phyloP scores from a whole-genome alignment of 805 yeast genomes.

The Saturnispora ahearnii region DNA sequence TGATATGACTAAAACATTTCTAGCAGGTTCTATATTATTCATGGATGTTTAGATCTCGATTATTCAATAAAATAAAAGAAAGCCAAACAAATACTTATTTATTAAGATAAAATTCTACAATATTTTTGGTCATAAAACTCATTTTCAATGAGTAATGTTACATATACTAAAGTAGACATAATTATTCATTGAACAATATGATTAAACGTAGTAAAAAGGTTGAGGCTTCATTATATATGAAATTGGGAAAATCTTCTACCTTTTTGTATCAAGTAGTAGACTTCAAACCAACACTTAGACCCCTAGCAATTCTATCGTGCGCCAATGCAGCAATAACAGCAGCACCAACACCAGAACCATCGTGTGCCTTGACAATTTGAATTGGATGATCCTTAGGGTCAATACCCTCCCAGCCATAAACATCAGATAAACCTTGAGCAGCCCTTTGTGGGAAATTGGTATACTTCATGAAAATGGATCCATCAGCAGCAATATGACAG shows the following conservation, averaged over 20 bases:
- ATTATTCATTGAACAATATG: neutral
- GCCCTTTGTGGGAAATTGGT: constrained; percentile 93
- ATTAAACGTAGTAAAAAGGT: neutral
- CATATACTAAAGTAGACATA: neutral
- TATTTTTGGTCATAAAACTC: neutral
- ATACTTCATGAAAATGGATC: constrained; percentile 89
- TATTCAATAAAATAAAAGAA: neutral
- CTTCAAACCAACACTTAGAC: constrained; percentile 54
- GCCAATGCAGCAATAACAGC: constrained; percentile 96
- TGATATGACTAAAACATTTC: constrained; percentile 48
- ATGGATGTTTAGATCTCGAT: neutral
- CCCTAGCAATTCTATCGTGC: constrained; percentile 62
- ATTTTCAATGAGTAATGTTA: neutral
- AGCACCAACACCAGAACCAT: constrained; percentile 98
- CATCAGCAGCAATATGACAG: constrained; percentile 95
- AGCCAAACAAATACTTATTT: neutral
- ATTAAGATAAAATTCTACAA: neutral
- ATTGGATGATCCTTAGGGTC: constrained; percentile 60
- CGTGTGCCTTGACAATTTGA: constrained; percentile 85
- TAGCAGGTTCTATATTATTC: constrained; percentile 4
- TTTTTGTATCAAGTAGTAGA: neutral
- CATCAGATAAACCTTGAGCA: constrained; percentile 83
- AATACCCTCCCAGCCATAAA: constrained; percentile 66
- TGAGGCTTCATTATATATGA: neutral
- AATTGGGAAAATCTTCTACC: neutral